Base-by-base conservation (phyloP, 2,329 filamentous ascomycete genomes). In the Fusarium tuaranense region DNA sequence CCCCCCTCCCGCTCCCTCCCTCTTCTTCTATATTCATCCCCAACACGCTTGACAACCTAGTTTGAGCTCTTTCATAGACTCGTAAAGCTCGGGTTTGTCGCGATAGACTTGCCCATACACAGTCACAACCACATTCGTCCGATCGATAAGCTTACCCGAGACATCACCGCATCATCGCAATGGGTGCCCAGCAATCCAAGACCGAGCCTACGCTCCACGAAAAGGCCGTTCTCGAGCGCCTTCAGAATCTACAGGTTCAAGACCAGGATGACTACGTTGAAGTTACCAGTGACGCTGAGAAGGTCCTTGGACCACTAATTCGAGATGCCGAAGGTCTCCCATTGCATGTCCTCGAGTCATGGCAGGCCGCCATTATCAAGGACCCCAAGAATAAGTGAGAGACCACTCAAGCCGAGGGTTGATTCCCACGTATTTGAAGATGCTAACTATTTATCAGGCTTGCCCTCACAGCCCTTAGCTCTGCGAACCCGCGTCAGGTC, bases 401-500 rank as follows among this genome's bases (percentile, higher is more conserved):
- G 32, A 27, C 30, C 10, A 18, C 9, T 5, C 12, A 60, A 27
- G 9, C 25, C 32, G 12, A 27, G 58, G 5, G 25, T 7, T 7
- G 7, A 14, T 5, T 27, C 22, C 9, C 9, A 34, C 18, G 5
- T 12, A 13, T 5, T 14, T 34, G 8, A 18, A 16, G 22, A 16
- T 38, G 39, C 70, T 76, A 36, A 74, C 66, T 4, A 25, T 4
- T 3, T 46, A 22, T 3, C 64, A 94, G 93, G 71, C 91, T 97
- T 16, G 94, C 94, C 7, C 88, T 97, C 38, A 91, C 92, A 2
- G 93, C 93, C 3, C 86, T 97, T 60, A 92, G 90, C 80, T 87
- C 89, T 12, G 91, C 92, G 73, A 88, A 94, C 71, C 92, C 93
- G 8, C 88, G 88, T 67, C 83, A 89, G 13, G 87, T 95, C 53